Base-by-base conservation (phyloP, 352 stramenopile species). In the Achlya hypogyna region DNA sequence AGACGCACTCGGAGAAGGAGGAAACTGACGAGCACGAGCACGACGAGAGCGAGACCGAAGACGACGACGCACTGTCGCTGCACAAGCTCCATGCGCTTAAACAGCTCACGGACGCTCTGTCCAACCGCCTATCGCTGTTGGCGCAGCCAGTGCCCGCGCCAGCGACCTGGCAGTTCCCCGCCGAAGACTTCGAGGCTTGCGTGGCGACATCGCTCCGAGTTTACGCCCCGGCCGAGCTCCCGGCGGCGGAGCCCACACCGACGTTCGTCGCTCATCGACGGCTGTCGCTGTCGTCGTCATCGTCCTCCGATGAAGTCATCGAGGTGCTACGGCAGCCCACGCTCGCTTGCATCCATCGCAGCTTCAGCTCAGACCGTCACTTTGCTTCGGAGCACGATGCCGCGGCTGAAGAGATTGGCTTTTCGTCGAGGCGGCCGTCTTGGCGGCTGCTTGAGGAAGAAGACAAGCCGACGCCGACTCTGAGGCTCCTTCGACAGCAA, bases 21-120 rank as follows among this genome's bases (percentile, higher is more conserved):
- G 8, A 56, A 12, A 56, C 10, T 65, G n/a, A 8, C 27, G 29
- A 23, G 5, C 12, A 53, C 56, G 32, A 23, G 12, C 5, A 22
- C 40, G 43, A 6, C 27, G 16, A 16, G 12, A 31, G 31, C 35
- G n/a, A n/a, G n/a, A 16, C 54, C 29, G 27, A 22, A 10, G 8
- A 10, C 10, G 12, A 51, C 4, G 9, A 34, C 22, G 38, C 38
- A 18, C n/a, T 18, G 34, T 3, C 35, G 22, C 38, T 67, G 25
- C 27, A 34, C 22, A 67, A 67, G 38, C 42, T 67, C 38, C 42
- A 67, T 35, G 43, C 60, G 4, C 42, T 67, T 18, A 67, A 67
- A 58, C 42, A 67, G 31, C 34, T 67, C 27, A 67, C 60, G 4
- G 60, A 67, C 29, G 25, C 51, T 22, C 29, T 67, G 32, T 38